Evolutionary conservation across 805 yeast genomes (phyloP).

Genomic region (Candida nitratophila): DNA sequence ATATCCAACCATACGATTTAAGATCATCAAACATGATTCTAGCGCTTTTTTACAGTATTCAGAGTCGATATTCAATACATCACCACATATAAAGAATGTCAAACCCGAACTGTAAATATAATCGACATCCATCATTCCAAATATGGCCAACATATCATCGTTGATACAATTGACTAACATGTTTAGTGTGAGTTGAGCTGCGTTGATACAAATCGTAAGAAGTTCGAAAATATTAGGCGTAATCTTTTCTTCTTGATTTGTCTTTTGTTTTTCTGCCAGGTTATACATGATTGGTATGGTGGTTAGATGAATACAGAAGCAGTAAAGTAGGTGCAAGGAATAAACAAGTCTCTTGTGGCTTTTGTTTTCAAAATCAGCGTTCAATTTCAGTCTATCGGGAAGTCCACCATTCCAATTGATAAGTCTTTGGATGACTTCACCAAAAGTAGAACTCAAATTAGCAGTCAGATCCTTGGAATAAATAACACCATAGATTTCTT

Average conservation of each 20-base stretch:
- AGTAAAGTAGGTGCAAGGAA: slow-evolving; percentile 20
- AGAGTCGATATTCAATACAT: slow-evolving; percentile 11
- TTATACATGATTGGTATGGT: slow-evolving; percentile 21
- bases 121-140: slow-evolving; percentile 24
- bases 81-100: slow-evolving; percentile 22
- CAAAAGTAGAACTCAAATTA: slow-evolving; percentile 9
- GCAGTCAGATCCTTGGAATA: slow-evolving; percentile 9
- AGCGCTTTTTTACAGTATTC: slow-evolving; percentile 10
- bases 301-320: slow-evolving; percentile 22
- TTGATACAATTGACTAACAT: slow-evolving; percentile 12
- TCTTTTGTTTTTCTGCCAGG: slow-evolving; percentile 12
- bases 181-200: slow-evolving; percentile 18
- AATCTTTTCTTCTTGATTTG: slow-evolving; percentile 4
- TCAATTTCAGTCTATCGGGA: slow-evolving; percentile 10
- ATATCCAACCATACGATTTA: slow-evolving; percentile 11
- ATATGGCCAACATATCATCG: slow-evolving; percentile 16
- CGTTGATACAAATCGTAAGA: slow-evolving; percentile 18
- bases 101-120: slow-evolving; percentile 20
- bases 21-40: slow-evolving; percentile 12
- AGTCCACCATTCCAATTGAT: slow-evolving; percentile 17
- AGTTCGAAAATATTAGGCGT: slow-evolving; percentile 13
- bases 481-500: slow-evolving; percentile 17
- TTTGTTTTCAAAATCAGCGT: slow-evolving; percentile 4
- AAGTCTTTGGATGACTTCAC: slow-evolving; percentile 15
- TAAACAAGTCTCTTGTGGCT: slow-evolving; percentile 14